A percentile compares a stretch with the other conserved stretches of the same genome.
Evolutionary conservation across 73 alveolate genomes (phyloP).

Genomic region (Uronychia binucleata): DNA sequence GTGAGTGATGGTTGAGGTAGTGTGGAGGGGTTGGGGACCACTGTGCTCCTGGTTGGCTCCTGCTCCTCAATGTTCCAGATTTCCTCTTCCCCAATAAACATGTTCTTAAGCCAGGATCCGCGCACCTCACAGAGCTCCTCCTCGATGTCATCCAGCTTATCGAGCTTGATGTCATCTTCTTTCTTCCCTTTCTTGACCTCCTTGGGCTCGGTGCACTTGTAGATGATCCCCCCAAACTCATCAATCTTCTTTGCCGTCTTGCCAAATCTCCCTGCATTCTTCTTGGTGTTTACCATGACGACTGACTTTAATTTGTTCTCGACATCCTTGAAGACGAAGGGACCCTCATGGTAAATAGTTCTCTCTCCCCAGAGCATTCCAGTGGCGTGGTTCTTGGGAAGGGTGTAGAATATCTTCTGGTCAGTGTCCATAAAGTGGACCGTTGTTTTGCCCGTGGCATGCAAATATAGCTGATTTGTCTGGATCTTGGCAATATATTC

Average conservation of each 20-base stretch:
- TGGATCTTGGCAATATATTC: constrained; percentile 71
- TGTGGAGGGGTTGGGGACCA: constrained; percentile 63
- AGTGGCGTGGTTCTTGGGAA: constrained; percentile 23
- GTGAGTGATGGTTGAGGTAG: too few species aligned
- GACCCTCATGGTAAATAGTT: constrained; percentile 43
- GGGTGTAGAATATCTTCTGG: constrained; percentile 27
- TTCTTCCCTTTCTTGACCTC: constrained; percentile 36
- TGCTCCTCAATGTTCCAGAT: constrained; percentile 80
- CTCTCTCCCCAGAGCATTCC: constrained; percentile 66
- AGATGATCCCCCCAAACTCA: constrained; percentile 48
- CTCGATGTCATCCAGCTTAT: constrained; percentile 43
- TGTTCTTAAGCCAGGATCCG: constrained; percentile 84
- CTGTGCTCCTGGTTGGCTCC: constrained; percentile 74
- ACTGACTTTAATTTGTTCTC: constrained; percentile 53
- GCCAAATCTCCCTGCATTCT: constrained; percentile 16
- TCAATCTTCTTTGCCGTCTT: constrained; percentile 30
- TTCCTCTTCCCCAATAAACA: constrained; percentile 65
- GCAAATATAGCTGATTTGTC: constrained; percentile 57
- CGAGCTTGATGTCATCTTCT: constrained; percentile 49
- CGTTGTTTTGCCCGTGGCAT: constrained; percentile 58
- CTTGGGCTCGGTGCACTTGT: background rate
- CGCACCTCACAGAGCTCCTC: constrained; percentile 63
- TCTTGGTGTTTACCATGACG: constrained; percentile 25
- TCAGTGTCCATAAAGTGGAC: constrained; percentile 68
- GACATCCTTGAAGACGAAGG: constrained; percentile 43